Evolutionary conservation across 2,329 filamentous ascomycete species (phyloP), one percentile per base, ranked within the genome.

Genomic region (Pochonia chlamydosporia): DNA sequence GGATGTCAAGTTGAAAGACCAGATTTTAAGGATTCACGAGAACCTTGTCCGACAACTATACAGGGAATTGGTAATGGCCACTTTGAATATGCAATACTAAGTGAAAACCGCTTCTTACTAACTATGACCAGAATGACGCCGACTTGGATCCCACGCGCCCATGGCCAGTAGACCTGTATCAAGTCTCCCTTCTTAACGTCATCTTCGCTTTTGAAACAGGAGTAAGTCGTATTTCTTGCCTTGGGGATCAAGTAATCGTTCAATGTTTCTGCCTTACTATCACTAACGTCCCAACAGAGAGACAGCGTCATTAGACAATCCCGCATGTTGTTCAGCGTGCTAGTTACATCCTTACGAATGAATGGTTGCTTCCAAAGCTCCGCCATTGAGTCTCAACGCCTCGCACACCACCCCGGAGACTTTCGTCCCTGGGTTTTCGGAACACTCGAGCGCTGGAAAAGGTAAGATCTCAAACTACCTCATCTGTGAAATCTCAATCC

Each of bases 171-270:
- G 54, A 62, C 18, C 54, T 63, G 1, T 70, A 64, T 36, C 62
- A 68, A 48, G 59, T 63, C 0, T 57, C 65, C 3, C 49, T 70
- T 4, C 46, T 71, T 3, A 66, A 68, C 24, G 62, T 71, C 1
- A 57, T 70, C 2, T 72, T 72, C 46, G 64, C 63, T 1, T 60
- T 71, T 9, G 63, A 68, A 20, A 58, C 57, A 1, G 65, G 65
- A 4, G 65, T 67, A 45, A 9, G 63, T 44, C 31, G 14, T 18
- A 18, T 35, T 18, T 16, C n/a, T 35, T 5, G n/a, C 6, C n/a
- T n/a, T n/a, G n/a, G n/a, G n/a, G n/a, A n/a, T n/a, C n/a, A n/a
- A n/a, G n/a, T n/a, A n/a, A n/a, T n/a, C n/a, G n/a, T n/a, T n/a
- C n/a, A n/a, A n/a, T n/a, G n/a, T n/a, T n/a, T n/a, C n/a, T n/a